Evolutionary conservation across 2,329 filamentous ascomycete species (phyloP), one percentile per base, ranked within the genome.

Genomic region (Helicocarpus griseus): DNA sequence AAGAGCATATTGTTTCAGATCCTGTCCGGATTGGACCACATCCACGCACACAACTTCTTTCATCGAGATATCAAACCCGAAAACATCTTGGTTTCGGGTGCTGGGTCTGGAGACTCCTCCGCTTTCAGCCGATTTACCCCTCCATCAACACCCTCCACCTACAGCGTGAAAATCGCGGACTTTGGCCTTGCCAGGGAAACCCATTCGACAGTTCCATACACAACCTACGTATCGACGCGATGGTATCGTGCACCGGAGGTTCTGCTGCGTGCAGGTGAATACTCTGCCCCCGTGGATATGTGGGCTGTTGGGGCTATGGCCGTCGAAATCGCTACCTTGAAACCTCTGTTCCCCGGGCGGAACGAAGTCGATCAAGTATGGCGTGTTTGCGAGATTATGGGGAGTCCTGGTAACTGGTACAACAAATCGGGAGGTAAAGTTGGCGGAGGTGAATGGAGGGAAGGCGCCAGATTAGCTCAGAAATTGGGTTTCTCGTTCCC

Each of bases 361-460:
- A 98, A 98, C 66, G 93, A 98, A 73, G 93, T 98, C 1, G 93
- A 98, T 61, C 93, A 98, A 69, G 93, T 98, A 1, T 98, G 93
- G 93, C 85, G 93, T 60, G 88, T 98, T 0, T 98, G 93, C 66
- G 93, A 98, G 68, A 95, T 98, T 53, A 98, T 98, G 93, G 93
- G 93, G 47, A 97, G 91, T 72, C 93, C 93, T 2, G 93, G 93
- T 41, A 91, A 91, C 72, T 98, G 93, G 93, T 93, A 95, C 67
- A 57, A 87, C 76, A 96, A 96, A 71, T 77, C 87, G 4, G 90
- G 90, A 22, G 77, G 78, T 24, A 86, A 85, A 58, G 87, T 98
- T 26, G 93, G 93, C 51, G 93, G 93, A 64, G 93, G 93, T 63
- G 93, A 98, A 60, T 98, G 93, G 93, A 89, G 89, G 63, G 93